A percentile compares a stretch with the other conserved stretches of the same genome.
Evolutionary conservation across 2,329 filamentous ascomycete genomes (phyloP).

Genomic region (Lizonia empirigonia): DNA sequence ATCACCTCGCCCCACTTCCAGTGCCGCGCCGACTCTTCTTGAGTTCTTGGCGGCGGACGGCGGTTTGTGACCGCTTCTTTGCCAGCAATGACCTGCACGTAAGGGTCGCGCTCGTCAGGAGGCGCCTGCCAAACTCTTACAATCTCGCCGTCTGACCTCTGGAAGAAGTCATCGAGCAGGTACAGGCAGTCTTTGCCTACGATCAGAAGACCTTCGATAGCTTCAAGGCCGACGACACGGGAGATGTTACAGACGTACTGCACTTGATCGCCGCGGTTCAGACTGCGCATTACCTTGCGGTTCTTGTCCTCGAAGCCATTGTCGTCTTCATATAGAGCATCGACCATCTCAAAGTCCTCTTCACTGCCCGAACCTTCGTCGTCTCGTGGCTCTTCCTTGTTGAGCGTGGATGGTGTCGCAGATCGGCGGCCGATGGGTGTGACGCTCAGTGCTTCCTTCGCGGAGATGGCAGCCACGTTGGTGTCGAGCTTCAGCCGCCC

Average conservation of each 20-base stretch:
- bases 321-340: constrained; percentile 84
- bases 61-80: constrained; percentile 65
- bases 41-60: constrained; percentile 37
- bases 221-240: constrained; percentile 89
- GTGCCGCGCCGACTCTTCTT: constrained; percentile 76
- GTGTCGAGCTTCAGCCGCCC: constrained; percentile 56
- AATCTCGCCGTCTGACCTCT: constrained; percentile 92
- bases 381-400: constrained; percentile 26
- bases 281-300: constrained; percentile 91
- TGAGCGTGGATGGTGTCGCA: constrained; percentile 28
- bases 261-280: constrained; percentile 88
- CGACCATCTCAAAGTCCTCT: constrained; percentile 94
- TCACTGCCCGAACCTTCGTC: constrained; percentile 61
- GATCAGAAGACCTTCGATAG: constrained; percentile 90
- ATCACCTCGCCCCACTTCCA: constrained; percentile 97
- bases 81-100: constrained; percentile 89
- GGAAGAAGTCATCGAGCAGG: constrained; percentile 95
- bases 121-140: constrained; percentile 96
- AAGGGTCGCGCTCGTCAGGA: constrained; percentile 88
- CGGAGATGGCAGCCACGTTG: constrained; percentile 42
- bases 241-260: constrained; percentile 96
- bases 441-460: constrained; percentile 36
- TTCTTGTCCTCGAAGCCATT: constrained; percentile 97
- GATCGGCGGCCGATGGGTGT: constrained; percentile 34
- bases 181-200: constrained; percentile 91